Evolutionary conservation across 805 yeast genomes (phyloP).

Genomic region (Starmerella roubikii): DNA sequence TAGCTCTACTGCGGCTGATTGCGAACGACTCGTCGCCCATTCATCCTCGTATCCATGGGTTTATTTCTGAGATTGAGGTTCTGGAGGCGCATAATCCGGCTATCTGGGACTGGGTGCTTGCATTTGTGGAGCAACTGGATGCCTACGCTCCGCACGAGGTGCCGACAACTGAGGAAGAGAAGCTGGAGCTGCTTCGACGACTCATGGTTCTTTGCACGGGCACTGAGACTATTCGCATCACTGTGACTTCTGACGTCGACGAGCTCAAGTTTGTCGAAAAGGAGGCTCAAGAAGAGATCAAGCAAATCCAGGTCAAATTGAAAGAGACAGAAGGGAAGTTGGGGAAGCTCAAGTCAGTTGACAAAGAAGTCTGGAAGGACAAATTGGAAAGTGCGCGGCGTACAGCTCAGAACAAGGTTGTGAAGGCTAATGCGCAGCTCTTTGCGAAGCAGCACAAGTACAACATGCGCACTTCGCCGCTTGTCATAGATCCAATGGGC

Average conservation of each 20-base stretch:
- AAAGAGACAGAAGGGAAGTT: constrained; percentile 19
- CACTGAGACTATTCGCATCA: constrained; percentile 27
- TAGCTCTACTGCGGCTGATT: constrained; percentile 24
- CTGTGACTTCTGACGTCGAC: constrained; percentile 25
- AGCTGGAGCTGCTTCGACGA: constrained; percentile 21
- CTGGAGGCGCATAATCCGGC: constrained; percentile 24
- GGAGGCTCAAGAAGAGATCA: constrained; percentile 22
- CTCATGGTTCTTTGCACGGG: constrained; percentile 23
- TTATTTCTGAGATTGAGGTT: constrained; percentile 24
- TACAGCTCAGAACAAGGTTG: constrained; percentile 19
- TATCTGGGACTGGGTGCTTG: constrained; percentile 25
- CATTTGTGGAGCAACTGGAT: constrained; percentile 18
- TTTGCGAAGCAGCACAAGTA: constrained; percentile 22
- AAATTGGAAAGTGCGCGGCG: constrained; percentile 22
- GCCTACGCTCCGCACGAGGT: constrained; percentile 12
- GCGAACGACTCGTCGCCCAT: constrained; percentile 25
- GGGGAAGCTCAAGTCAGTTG: constrained; percentile 17
- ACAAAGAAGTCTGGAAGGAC: constrained; percentile 20
- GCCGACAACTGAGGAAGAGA: constrained; percentile 18
- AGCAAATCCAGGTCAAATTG: constrained; percentile 18
- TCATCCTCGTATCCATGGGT: constrained; percentile 19
- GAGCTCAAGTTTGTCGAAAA: constrained; percentile 20
- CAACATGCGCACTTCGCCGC: constrained; percentile 24
- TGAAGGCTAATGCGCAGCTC: constrained; percentile 22
- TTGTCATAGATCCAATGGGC: constrained; percentile 25